Base-by-base conservation (phyloP, 768 basidiomycete genomes). In the Ephemerocybe angulata region DNA sequence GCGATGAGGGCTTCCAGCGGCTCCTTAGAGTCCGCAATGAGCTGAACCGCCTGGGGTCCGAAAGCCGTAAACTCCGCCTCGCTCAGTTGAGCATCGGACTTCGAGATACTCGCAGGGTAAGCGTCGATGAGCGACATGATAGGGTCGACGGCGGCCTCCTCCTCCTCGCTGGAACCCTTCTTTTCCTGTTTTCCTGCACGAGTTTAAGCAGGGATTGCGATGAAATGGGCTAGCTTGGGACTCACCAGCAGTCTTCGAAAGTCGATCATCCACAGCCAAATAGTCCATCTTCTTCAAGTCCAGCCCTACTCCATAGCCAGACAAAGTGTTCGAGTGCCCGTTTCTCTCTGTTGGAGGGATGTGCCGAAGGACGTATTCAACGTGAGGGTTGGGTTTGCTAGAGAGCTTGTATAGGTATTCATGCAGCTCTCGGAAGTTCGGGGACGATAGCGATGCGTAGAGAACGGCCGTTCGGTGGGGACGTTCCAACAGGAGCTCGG, bases 241-340 rank as follows among this genome's bases (percentile, higher is more conserved):
- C 58, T 25, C 56, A 60, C 63, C 56, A 55, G 61, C 58, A 46
- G 57, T 48, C 40, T 66, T 69, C 3, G 72, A 64, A 49, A 79
- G 68, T 42, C 97, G 76, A 67, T 99, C 97, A 65, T 99, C 97
- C 7, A 98, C 73, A 3, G 88, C 93, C 12, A 98, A 80, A 66
- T 98, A 99, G 63, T 99, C 97, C 79, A 84, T 97, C 74, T 95
- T 97, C 77, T 99, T 99, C 62, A 99, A 70, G 61, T 96, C 93
- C 51, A 99, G 74, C 21, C 88, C 79, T 6, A 95, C 95, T 3
- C 97, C 97, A 62, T 93, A 99, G 4, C 96, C 96, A 3, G 88
- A 85, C 7, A 99, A 73, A 21, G 67, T 60, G 1, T 62, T 62
- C 0, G 61, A 48, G 0, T 64, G 58, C 11, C 53, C 54, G 4